Conservation (phyloP, 345 rosid species). For the Adansonia digitata region DNA sequence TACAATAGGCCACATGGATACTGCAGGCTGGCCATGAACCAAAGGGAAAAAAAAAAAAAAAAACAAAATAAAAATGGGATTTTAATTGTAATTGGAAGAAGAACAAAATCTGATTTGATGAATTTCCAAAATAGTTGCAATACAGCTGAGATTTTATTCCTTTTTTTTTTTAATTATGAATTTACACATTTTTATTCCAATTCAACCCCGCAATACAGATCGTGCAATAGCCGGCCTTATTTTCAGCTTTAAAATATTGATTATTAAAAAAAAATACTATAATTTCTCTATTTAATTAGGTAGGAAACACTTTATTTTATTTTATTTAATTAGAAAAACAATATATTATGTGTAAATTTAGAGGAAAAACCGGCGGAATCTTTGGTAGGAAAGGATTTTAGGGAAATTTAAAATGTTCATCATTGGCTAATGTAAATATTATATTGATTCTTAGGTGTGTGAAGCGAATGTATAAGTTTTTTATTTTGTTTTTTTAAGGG, state of each 20-base stretch:
- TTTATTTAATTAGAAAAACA: too few relatives aligned
- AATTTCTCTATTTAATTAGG: background rate
- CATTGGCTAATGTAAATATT: background rate
- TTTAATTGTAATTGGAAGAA: conserved; percentile 5
- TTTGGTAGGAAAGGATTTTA: background rate
- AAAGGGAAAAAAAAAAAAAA: background rate
- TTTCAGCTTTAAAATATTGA: background rate
- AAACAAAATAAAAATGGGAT: background rate
- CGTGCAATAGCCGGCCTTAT: conserved; percentile 8
- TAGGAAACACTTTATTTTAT: background rate
- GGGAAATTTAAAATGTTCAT: background rate
- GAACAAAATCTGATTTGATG: conserved; percentile 2
- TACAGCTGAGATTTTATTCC: conserved; percentile 3
- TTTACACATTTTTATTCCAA: background rate
- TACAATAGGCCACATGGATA: background rate
- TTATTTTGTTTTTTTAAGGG: background rate
- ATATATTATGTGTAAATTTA: too few relatives aligned
- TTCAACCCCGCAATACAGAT: background rate
- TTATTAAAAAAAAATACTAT: background rate
- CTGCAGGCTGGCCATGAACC: background rate
- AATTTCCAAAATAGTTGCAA: background rate
- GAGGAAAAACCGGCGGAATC: background rate
- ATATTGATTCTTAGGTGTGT: background rate
- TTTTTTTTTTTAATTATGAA: background rate
- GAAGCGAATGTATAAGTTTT: background rate